phyloP scores from a whole-genome alignment of 108 stramenopile species.

The Cylindrotheca fusiformis region DNA sequence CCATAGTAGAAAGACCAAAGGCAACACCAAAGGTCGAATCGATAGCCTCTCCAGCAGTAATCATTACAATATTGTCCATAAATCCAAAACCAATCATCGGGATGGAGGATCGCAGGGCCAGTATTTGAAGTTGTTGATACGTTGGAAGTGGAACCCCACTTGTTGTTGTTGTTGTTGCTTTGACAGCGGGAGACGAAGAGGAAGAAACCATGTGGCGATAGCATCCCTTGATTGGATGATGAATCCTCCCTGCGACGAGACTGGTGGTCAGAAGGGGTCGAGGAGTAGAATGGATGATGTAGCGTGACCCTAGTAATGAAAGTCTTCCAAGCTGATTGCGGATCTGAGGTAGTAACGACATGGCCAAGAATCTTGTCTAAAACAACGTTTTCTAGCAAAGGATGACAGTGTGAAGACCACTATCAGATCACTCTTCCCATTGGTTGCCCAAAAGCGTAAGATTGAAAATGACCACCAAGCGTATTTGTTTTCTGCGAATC shows the following conservation, averaged over 20 bases:
- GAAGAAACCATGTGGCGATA: neutral
- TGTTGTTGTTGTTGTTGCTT: neutral
- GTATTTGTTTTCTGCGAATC: too few species aligned
- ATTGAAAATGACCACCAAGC: too few species aligned
- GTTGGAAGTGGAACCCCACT: conserved; percentile 21
- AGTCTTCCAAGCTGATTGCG: too few species aligned
- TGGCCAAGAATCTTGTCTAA: too few species aligned
- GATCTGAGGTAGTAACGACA: too few species aligned
- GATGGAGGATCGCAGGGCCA: conserved; percentile 48
- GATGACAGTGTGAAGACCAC: too few species aligned
- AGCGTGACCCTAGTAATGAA: too few species aligned
- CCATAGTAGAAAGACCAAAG: conserved; percentile 78
- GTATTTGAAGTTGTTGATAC: conserved; percentile 37
- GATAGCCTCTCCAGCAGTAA: conserved; percentile 81
- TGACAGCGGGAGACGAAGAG: neutral
- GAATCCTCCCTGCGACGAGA: neutral
- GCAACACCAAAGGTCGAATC: conserved; percentile 74
- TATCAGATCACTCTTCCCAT: too few species aligned
- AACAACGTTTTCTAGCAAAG: too few species aligned
- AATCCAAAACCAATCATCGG: conserved; percentile 84
- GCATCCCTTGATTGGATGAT: neutral
- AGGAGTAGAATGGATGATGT: too few species aligned
- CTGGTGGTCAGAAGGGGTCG: neutral
- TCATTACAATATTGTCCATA: conserved; percentile 89
- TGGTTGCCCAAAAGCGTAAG: too few species aligned